Evolutionary conservation across 78 protist genomes (phyloP).

Genomic region (Tieghemostelium lacteum): DNA sequence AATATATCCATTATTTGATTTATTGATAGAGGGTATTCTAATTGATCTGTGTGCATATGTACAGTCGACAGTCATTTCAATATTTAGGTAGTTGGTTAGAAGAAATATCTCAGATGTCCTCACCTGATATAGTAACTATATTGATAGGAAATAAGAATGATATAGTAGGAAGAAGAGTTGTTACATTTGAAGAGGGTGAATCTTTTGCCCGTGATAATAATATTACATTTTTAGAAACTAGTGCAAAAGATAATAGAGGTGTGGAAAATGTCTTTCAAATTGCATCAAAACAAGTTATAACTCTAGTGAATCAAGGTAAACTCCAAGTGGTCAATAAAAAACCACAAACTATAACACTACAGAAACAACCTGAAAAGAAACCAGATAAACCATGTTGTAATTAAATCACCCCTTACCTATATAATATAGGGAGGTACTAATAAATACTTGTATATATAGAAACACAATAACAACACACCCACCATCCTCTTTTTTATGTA

Average conservation of each 20-base stretch:
- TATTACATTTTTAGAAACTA: slow-evolving; percentile 45
- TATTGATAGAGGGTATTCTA: background rate
- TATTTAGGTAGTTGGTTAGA: slow-evolving; percentile 94
- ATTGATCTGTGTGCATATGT: background rate
- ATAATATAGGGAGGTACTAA: too few species aligned
- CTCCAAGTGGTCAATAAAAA: slow-evolving; percentile 63
- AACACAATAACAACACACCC: too few species aligned
- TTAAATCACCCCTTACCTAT: too few species aligned
- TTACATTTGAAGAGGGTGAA: slow-evolving; percentile 80
- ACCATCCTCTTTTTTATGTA: background rate
- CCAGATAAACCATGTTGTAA: slow-evolving; percentile 28
- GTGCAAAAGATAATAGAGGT: slow-evolving; percentile 64
- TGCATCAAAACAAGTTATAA: slow-evolving; percentile 33
- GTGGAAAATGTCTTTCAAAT: slow-evolving; percentile 73
- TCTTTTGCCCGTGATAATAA: slow-evolving; percentile 51
- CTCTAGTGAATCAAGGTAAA: slow-evolving; percentile 43
- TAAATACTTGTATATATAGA: too few species aligned
- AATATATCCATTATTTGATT: background rate
- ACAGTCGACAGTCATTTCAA: slow-evolving; percentile 95
- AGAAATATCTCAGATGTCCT: slow-evolving; percentile 85
- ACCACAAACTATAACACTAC: slow-evolving; percentile 32
- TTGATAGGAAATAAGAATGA: slow-evolving; percentile 90
- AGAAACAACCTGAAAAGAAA: background rate
- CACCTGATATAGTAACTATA: slow-evolving; percentile 55
- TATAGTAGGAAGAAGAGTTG: slow-evolving; percentile 79